Evolutionary conservation across 106 monocot genomes (phyloP).

Genomic region (Phalaenopsis equestris): DNA sequence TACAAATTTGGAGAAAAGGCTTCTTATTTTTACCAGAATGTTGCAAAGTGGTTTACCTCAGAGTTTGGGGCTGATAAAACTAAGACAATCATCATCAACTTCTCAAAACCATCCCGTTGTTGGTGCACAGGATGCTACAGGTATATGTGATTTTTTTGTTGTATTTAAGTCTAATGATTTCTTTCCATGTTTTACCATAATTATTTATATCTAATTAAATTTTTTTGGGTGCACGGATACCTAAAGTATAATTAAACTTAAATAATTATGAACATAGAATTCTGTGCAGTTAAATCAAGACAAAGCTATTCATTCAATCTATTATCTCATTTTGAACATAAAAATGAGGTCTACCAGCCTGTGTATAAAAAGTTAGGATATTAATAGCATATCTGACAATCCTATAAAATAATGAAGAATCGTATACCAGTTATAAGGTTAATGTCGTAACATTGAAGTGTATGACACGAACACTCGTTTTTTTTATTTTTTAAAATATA

Average conservation of each 20-base stretch:
- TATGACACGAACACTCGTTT: too few relatives aligned
- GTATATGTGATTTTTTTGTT: constrained; percentile 16
- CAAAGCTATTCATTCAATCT: too few relatives aligned
- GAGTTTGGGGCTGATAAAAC: constrained; percentile 42
- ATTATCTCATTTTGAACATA: too few relatives aligned
- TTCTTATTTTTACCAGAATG: constrained; percentile 75
- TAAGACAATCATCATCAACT: constrained; percentile 15
- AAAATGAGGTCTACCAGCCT: too few relatives aligned
- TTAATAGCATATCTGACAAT: too few relatives aligned
- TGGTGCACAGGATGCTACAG: constrained; percentile 11
- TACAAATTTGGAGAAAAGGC: constrained; percentile 47
- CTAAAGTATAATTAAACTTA: background rate
- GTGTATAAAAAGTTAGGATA: too few relatives aligned
- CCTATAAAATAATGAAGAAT: too few relatives aligned
- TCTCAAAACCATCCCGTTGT: constrained; percentile 12
- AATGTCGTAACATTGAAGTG: too few relatives aligned
- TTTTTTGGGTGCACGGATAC: background rate
- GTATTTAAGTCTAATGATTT: background rate
- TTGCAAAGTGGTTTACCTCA: constrained; percentile 79
- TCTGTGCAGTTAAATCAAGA: too few relatives aligned
- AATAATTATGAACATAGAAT: background rate
- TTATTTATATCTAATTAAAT: background rate
- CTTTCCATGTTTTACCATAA: background rate
- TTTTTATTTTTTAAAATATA: too few relatives aligned
- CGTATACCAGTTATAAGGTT: too few relatives aligned